Base-by-base conservation (phyloP, 768 basidiomycete species). In the Leccinellum albellum region DNA sequence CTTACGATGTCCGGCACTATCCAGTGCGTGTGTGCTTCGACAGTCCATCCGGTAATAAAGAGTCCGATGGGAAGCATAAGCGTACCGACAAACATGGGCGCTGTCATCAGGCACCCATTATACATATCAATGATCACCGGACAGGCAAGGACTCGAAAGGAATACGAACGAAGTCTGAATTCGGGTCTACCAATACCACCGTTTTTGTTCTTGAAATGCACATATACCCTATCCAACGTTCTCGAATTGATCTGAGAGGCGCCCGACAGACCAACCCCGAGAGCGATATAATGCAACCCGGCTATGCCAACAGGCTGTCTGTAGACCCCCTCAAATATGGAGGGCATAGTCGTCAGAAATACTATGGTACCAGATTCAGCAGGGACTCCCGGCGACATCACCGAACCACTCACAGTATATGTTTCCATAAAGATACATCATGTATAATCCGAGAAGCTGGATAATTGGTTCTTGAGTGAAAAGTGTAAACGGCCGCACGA, bases 251-350 rank as follows among this genome's bases (percentile, higher is more conserved):
- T 14, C 64, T 83, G 77, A 1, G 84, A 81, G 0, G 81, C 79
- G 3, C 73, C 60, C 0, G 75, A 64, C 15, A 89, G 72, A 3
- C 89, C 89, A 1, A 87, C 20, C 0, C 88, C 89, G 6, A 91
- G 77, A 0, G 89, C 80, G 55, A 91, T 74, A 61, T 90, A 94
- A 63, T 91, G 76, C 29, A 91, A 68, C 0, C 88, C 86, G 0
- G 82, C 76, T 50, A 86, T 83, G 5, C 88, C 86, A 10, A 79
- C 69, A 0, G 66, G 58, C 66, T 88, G 71, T 35, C 78, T 70
- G 63, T 91, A 92, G 1, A 77, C 67, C 4, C 73, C 70, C 51
- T 75, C 68, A 61, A 84, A 89, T 45, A 88, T 86, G 0, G 69
- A 60, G 0, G 88, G 83, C 28, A 89, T 80, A 0, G 81, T 86